Percentiles rank a stretch among this genome's conserved stretches.
Conservation (phyloP, 495 filamentous ascomycete genomes). For the Talaromyces adpressus region DNA sequence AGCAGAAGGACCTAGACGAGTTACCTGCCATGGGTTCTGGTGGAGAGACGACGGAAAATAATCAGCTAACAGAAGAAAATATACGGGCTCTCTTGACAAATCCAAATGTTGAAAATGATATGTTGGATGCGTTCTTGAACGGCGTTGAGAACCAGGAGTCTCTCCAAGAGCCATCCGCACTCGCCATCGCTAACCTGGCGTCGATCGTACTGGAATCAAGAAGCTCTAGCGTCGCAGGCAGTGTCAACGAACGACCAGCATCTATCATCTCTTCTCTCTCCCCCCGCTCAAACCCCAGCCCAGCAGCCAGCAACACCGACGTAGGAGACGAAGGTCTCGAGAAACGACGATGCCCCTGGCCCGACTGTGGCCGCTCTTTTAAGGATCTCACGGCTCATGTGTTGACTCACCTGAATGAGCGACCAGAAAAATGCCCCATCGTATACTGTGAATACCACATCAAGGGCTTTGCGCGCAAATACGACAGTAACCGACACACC, state of each 20-base stretch:
- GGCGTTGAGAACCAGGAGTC: no score
- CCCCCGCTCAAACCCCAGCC: slow-evolving; percentile 46
- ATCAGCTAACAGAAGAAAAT: no score
- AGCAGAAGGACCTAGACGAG: no score
- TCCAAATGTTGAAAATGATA: no score
- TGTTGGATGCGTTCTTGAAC: no score
- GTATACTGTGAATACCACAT: slow-evolving; percentile 87
- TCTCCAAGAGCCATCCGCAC: no score
- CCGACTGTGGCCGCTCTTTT: slow-evolving; percentile 84
- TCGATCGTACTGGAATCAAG: no score
- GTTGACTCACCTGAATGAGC: slow-evolving; percentile 89
- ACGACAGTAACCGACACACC: slow-evolving; percentile 98
- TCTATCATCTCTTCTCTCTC: slow-evolving; percentile 52
- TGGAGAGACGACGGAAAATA: no score
- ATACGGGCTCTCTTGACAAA: no score
- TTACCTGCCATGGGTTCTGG: no score
- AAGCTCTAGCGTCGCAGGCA: neutral
- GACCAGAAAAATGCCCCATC: slow-evolving; percentile 96
- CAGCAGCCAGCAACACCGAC: slow-evolving; percentile 43
- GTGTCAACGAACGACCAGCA: slow-evolving; percentile 38
- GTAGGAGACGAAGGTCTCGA: slow-evolving; percentile 56
- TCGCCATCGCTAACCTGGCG: no score
- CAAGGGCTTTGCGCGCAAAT: slow-evolving; percentile 95
- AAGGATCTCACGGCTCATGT: slow-evolving; percentile 94
- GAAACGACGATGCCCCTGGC: slow-evolving; percentile 71